Conservation (phyloP, 2,329 filamentous ascomycete genomes). For the Domatiomyces catenatus region DNA sequence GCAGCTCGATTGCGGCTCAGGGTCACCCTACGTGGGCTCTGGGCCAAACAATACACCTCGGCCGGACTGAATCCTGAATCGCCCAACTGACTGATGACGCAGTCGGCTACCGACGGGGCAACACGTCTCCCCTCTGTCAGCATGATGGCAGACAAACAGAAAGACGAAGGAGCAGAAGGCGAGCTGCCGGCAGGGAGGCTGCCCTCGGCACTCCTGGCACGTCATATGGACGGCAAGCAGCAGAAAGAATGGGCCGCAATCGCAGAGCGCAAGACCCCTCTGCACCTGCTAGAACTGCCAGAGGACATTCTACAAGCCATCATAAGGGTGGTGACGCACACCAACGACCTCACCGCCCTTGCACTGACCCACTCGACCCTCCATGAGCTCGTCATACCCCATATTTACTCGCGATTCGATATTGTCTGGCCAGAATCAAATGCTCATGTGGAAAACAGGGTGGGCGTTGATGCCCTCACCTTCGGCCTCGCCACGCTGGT, state of each 20-base stretch:
- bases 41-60: not conserved
- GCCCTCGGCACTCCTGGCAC: slow-evolving; percentile 7
- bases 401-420: slow-evolving; percentile 73
- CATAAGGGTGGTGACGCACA: slow-evolving; percentile 66
- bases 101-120: not conserved
- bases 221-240: slow-evolving; percentile 15
- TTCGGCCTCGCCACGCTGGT: slow-evolving; percentile 69
- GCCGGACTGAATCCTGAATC: not conserved
- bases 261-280: slow-evolving; percentile 35
- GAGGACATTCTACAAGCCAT: slow-evolving; percentile 65
- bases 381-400: slow-evolving; percentile 57
- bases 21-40: not conserved
- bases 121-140: not conserved
- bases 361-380: slow-evolving; percentile 65
- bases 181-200: not conserved
- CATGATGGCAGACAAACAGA: not conserved
- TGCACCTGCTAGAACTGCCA: slow-evolving; percentile 58
- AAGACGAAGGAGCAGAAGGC: slow-evolving; percentile 1
- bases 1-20: not conserved
- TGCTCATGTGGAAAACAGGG: slow-evolving; percentile 47
- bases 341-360: slow-evolving; percentile 65
- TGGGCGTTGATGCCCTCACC: slow-evolving; percentile 66
- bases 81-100: not conserved
- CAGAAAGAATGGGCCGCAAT: slow-evolving; percentile 13
- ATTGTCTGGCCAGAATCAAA: slow-evolving; percentile 73